These are phyloP conservation scores for Hylodesmum podocarpum DNA, from an alignment of 306 rosid genomes.

Conservation along the genomic window DNA sequence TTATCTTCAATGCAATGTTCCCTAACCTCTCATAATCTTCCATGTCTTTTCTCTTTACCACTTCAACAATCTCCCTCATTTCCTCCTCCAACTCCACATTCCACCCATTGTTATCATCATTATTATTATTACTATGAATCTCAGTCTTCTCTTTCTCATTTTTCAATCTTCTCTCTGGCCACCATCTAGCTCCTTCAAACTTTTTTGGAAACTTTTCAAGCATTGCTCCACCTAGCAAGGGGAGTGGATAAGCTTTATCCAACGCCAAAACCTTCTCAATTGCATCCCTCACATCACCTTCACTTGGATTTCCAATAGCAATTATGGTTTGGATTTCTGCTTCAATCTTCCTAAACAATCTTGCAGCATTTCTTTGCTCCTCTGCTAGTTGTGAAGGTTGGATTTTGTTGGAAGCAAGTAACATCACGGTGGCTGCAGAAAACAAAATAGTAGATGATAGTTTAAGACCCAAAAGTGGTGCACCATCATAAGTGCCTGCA, in stretches of 20 bases:
- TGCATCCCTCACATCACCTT: slow-evolving; percentile 40
- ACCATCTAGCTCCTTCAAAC: slow-evolving; percentile 64
- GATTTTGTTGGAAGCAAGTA: slow-evolving; percentile 55
- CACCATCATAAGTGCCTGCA: slow-evolving; percentile 25
- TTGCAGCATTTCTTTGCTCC: slow-evolving; percentile 68
- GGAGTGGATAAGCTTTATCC: slow-evolving; percentile 70
- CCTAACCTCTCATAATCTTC: slow-evolving; percentile 69
- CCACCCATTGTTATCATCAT: slow-evolving; percentile 57
- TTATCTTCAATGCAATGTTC: slow-evolving; percentile 49
- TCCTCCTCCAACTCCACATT: slow-evolving; percentile 44
- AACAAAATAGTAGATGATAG: slow-evolving; percentile 56
- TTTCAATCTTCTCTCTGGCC: slow-evolving; percentile 41
- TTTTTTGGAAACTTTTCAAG: slow-evolving; percentile 61
- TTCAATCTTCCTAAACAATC: slow-evolving; percentile 52
- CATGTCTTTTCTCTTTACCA: slow-evolving; percentile 49
- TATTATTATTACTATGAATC: background rate
- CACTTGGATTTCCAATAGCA: slow-evolving; percentile 19
- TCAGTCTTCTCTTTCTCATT: background rate
- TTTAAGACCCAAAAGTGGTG: slow-evolving; percentile 40
- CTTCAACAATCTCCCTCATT: slow-evolving; percentile 55
- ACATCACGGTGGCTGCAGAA: slow-evolving; percentile 58
- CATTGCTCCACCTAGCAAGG: slow-evolving; percentile 68
- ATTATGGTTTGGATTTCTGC: slow-evolving; percentile 44
- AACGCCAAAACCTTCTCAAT: slow-evolving; percentile 55
- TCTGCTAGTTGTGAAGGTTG: slow-evolving; percentile 83